Evolutionary conservation across 768 basidiomycete species (phyloP).

Genomic region (Mycena floridula): DNA sequence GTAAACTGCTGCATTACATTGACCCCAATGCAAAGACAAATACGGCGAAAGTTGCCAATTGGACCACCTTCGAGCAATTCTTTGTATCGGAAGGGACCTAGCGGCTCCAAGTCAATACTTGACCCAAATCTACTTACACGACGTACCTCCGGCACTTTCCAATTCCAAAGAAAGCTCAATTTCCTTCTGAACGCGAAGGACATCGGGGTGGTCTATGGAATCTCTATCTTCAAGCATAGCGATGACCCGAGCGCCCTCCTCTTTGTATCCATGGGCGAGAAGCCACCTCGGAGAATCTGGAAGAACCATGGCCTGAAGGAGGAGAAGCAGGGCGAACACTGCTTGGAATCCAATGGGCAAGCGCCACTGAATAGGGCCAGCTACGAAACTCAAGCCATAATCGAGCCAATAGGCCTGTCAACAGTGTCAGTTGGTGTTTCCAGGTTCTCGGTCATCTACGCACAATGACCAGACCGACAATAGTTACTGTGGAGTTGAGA

Average conservation of each 20-base stretch:
- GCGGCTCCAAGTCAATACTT: neutral
- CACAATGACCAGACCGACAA: conserved; percentile 33
- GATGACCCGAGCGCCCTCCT: conserved; percentile 28
- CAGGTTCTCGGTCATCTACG: conserved; percentile 3
- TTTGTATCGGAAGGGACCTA: conserved; percentile 29
- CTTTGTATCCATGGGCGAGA: conserved; percentile 28
- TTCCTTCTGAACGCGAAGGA: conserved; percentile 25
- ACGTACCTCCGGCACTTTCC: conserved; percentile 32
- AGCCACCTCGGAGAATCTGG: conserved; percentile 36
- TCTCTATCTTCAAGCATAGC: conserved; percentile 28
- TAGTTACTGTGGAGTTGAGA: conserved; percentile 31
- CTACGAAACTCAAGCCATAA: conserved; percentile 32
- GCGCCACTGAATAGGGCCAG: conserved; percentile 20
- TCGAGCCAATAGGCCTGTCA: conserved; percentile 32
- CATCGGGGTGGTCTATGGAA: conserved; percentile 24
- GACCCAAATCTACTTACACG: too few relatives aligned
- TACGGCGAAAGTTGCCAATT: conserved; percentile 30
- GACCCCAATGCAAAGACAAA: conserved; percentile 30
- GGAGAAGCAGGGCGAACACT: conserved; percentile 28
- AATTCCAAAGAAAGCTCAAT: conserved; percentile 29
- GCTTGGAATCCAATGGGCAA: conserved; percentile 30
- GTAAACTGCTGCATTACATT: conserved; percentile 39
- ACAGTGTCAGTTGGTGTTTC: neutral
- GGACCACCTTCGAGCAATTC: conserved; percentile 30
- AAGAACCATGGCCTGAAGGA: conserved; percentile 27